Evolutionary conservation across 108 stramenopile species (phyloP), one percentile per base, ranked within the genome.

Genomic region (Schizochytrium sp.): DNA sequence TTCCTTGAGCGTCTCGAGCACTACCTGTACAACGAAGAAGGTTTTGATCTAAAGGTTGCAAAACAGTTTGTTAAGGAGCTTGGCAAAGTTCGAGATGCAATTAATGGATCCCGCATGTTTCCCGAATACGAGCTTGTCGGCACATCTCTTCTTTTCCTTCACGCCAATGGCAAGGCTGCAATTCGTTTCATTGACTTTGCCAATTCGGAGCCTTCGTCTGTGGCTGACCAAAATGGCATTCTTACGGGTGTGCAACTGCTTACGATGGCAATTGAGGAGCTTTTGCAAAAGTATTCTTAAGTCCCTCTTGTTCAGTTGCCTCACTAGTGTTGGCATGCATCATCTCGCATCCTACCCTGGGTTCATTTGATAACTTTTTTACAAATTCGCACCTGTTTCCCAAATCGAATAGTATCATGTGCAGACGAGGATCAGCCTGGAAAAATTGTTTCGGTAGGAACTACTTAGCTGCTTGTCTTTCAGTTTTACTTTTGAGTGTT

Each of bases 121-220:
- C 76, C 38, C 47, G 5, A 2, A 38, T 83, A 83, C 76, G 76
- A 83, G 2, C 76, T 83, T 5, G 76, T 83, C 2, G 76, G 76
- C 17, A 83, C 76, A n/a, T 83, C 76, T 47, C 76, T 83, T 5
- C 47, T 83, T 13, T 83, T 83, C 47, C 55, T 83, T 47, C 76
- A 83, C 76, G 47, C 50, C n/a, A 42, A 42, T 2, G 76, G 76
- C 13, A 83, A 55, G 53, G 53, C 76, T 7, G 76, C 28, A 7
- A 55, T 83, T 0, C 76, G 76, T 28, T 83, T 49, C 50, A 83
- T 83, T 28, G 76, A 83, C 28, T 83, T 83, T 83, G 76, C 76
- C 10, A 83, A 83, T 53, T 83, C 76, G 50, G 55, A 47, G 50
- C 47, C 50, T 10, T 55, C 76, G 17, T 47, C 19, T 50, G 76